A percentile compares a stretch with the other conserved stretches of the same genome.
These are phyloP conservation scores for Papiliotrema fonsecae DNA, from an alignment of 1,284 basidiomycete genomes.

Conservation along the genomic window DNA sequence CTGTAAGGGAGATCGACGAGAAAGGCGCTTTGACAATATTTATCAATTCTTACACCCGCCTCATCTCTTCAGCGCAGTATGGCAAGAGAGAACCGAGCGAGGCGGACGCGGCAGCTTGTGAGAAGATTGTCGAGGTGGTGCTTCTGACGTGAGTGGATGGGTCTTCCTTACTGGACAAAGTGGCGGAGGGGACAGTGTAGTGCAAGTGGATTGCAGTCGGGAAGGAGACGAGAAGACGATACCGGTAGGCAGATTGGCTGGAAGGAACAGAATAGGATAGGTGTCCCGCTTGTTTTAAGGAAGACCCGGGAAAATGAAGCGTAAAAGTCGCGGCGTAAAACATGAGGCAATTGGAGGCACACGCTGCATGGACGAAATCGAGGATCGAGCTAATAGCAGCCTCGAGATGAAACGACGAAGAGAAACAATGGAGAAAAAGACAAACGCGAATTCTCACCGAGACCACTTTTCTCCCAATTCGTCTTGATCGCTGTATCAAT, in stretches of 20 bases:
- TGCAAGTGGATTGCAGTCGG: not conserved
- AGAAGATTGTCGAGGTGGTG: constrained; percentile 62
- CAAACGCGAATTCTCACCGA: no score
- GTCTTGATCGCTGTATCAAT: no score
- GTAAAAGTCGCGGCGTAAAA: no score
- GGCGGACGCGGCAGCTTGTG: constrained; percentile 62
- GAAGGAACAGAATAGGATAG: no score
- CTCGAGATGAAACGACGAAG: not conserved
- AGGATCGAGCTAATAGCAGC: not conserved
- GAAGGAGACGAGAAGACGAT: no score
- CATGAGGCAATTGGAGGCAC: no score
- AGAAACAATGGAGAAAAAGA: not conserved
- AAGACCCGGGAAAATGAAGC: no score
- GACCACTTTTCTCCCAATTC: no score
- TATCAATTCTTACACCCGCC: constrained; percentile 69
- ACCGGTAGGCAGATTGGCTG: no score
- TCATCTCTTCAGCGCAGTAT: constrained; percentile 68
- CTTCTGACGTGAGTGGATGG: constrained; percentile 48
- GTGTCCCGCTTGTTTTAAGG: no score
- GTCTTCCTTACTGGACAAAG: not conserved
- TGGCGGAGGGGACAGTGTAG: not conserved
- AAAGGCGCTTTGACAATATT: constrained; percentile 53
- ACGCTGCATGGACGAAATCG: no score
- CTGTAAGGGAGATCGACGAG: constrained; percentile 54
- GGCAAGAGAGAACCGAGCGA: constrained; percentile 62